These are phyloP conservation scores for Stachybotrys chartarum DNA, from an alignment of 2,329 filamentous ascomycete species.

Conservation along the genomic window DNA sequence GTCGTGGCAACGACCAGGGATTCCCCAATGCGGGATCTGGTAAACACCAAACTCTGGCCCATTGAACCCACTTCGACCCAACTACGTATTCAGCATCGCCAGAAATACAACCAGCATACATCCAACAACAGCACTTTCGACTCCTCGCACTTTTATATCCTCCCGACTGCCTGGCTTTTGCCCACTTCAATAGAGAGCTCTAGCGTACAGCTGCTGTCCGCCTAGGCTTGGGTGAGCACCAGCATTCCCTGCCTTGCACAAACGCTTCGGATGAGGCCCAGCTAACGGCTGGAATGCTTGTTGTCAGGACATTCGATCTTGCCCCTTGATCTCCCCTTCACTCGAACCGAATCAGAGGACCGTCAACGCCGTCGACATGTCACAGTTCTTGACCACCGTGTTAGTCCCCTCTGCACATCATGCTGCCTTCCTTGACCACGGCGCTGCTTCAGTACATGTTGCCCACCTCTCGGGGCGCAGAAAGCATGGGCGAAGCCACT, in stretches of 20 bases:
- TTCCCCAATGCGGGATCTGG: background rate
- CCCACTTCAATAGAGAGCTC: background rate
- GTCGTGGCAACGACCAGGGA: background rate
- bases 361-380: slow-evolving; percentile 20
- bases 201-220: background rate
- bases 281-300: slow-evolving; percentile 33
- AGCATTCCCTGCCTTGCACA: background rate
- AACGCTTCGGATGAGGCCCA: slow-evolving; percentile 14
- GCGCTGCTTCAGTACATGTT: slow-evolving; percentile 24
- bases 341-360: background rate
- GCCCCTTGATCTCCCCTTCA: background rate
- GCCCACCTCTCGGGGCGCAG: slow-evolving; percentile 22
- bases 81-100: slow-evolving; percentile 1
- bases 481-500: slow-evolving; percentile 15
- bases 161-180: background rate
- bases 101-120: background rate
- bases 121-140: background rate
- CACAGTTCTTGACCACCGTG: slow-evolving; percentile 36
- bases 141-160: background rate
- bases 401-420: slow-evolving; percentile 18
- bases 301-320: slow-evolving; percentile 6
- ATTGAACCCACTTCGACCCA: background rate
- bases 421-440: slow-evolving; percentile 6
- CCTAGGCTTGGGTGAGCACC: background rate
- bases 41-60: background rate